Evolutionary conservation across 2,329 filamentous ascomycete species (phyloP).

Genomic region (Penicillium verrucosum): DNA sequence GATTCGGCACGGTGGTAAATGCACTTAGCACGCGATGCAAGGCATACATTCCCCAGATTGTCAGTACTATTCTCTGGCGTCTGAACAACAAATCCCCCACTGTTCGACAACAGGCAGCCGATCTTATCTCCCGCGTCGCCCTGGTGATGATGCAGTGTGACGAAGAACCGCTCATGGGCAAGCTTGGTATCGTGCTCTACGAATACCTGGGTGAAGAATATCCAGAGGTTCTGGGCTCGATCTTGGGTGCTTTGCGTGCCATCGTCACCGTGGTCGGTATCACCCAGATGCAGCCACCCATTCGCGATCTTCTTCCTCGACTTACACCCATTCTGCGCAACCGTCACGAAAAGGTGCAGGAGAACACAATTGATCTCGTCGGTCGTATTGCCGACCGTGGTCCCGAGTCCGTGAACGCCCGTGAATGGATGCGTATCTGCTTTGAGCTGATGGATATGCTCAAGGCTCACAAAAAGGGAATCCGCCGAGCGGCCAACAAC

Average conservation of each 20-base stretch:
- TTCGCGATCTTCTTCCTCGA: conserved; percentile 90
- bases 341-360: conserved; percentile 97
- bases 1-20: conserved; percentile 96
- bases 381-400: conserved; percentile 97
- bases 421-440: conserved; percentile 99
- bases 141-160: conserved; percentile 99
- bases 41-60: conserved; percentile 93
- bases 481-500: conserved; percentile 96
- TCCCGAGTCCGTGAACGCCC: conserved; percentile 90
- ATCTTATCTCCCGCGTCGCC: conserved; percentile 92
- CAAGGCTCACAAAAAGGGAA: conserved; percentile 99
- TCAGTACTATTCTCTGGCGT: conserved; percentile 92
- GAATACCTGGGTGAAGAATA: conserved; percentile 99
- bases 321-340: conserved; percentile 98
- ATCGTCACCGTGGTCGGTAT: conserved; percentile 98
- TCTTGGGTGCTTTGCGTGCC: conserved; percentile 87
- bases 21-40: conserved; percentile 91
- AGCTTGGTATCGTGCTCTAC: conserved; percentile 90
- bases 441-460: conserved; percentile 99
- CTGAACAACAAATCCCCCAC: conserved; percentile 98
- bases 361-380: conserved; percentile 97
- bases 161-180: conserved; percentile 92
- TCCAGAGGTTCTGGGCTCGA: conserved; percentile 93
- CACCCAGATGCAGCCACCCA: conserved; percentile 95
- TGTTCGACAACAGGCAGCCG: conserved; percentile 92